Evolutionary conservation across 164 flowering plant species (phyloP), one percentile per base, ranked within the genome.

Genomic region (Cinnamomum chago): DNA sequence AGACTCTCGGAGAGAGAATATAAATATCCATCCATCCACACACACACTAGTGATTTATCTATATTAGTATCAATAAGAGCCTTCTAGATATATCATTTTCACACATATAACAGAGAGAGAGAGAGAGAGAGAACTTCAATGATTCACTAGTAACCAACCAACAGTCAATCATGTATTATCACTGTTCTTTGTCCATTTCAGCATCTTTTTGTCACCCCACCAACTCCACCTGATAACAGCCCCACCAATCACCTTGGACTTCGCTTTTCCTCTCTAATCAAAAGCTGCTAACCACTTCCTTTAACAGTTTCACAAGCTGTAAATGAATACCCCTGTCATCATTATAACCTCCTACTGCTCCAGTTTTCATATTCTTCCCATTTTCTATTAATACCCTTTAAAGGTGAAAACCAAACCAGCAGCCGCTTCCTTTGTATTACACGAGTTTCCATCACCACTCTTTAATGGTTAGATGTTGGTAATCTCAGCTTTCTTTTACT

Each of bases 251-350:
- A 65, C 52, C 62, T 50, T 25, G 50, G 30, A n/a, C 67, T 33
- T 27, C 52, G 9, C 55, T n/a, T 68, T 70, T 17, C 67, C 50
- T 68, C 51, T 47, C 71, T 70, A 65, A 70, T 60, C 76, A 65
- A 77, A 78, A 73, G 76, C 73, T 74, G 70, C 25, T 70, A 73
- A 74, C 73, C 74, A 78, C 76, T 70, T 68, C 51, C 73, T 70
- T 40, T 76, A 50, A 51, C 62, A 47, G 58, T 62, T 67, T 17
- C 73, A 68, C 75, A 67, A 50, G 72, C 55, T 77, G 75, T n/a
- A 72, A 77, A 72, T 72, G 30, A 27, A 77, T 50, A 70, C 33
- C 79, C n/a, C 17, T 15, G 72, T 67, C 72, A 77, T 77, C 33
- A 67, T 30, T 25, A 67, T 30, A 67, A n/a, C 50, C 69, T 11